Evolutionary conservation across 768 basidiomycete species (phyloP).

Genomic region (Vishniacozyma victoriae): DNA sequence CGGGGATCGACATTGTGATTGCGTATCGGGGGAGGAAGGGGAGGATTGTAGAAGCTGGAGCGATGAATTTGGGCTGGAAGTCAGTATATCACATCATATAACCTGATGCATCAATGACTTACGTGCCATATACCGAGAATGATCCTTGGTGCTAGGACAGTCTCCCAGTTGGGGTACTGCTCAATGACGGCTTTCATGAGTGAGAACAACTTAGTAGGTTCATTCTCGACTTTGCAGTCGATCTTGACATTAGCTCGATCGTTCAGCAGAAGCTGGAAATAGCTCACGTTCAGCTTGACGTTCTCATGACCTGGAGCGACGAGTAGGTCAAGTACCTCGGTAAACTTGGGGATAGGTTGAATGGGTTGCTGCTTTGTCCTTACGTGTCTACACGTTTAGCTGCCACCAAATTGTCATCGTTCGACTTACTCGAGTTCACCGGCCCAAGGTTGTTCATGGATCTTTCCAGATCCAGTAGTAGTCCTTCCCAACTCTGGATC

Average conservation of each 20-base stretch:
- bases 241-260: constrained; percentile 59
- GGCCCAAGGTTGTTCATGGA: constrained; percentile 66
- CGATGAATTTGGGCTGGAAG: constrained; percentile 87
- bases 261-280: not conserved
- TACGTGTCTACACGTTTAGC: constrained; percentile 54
- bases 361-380: constrained; percentile 71
- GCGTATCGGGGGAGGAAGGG: constrained; percentile 80
- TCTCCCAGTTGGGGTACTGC: constrained; percentile 49
- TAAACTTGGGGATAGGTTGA: constrained; percentile 86
- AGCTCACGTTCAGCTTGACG: constrained; percentile 49
- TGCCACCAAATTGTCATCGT: not conserved
- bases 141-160: constrained; percentile 36
- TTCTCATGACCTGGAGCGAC: constrained; percentile 55
- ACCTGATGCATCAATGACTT: constrained; percentile 11
- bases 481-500: constrained; percentile 82
- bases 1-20: constrained; percentile 66
- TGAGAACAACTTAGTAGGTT: constrained; percentile 70
- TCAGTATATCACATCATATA: not conserved
- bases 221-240: constrained; percentile 90
- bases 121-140: constrained; percentile 47
- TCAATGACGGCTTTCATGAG: constrained; percentile 62
- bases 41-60: constrained; percentile 64
- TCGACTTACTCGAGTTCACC: constrained; percentile 51
- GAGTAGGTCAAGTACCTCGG: constrained; percentile 69
- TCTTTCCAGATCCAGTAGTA: constrained; percentile 65